These are phyloP conservation scores for Zelonia costaricensis DNA, from an alignment of 208 protist species.

Conservation along the genomic window DNA sequence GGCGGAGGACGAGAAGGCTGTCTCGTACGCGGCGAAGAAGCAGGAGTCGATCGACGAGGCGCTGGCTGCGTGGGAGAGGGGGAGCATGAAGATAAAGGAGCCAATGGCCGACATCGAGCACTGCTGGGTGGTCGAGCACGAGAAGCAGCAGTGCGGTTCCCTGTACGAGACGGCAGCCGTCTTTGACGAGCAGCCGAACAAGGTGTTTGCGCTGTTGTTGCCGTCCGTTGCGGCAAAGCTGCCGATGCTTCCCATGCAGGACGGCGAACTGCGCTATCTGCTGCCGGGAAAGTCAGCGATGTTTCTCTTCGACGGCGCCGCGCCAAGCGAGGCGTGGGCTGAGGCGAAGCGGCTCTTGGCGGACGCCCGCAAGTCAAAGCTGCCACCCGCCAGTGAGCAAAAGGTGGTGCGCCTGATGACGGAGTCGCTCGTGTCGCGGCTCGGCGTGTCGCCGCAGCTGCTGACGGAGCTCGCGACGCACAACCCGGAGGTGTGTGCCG, in stretches of 20 bases:
- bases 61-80: constrained; percentile 62
- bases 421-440: constrained; percentile 32
- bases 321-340: constrained; percentile 40
- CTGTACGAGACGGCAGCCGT: constrained; percentile 40
- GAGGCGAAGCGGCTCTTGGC: constrained; percentile 36
- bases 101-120: constrained; percentile 60
- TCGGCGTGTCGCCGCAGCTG: constrained; percentile 44
- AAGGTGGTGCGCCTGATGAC: constrained; percentile 37
- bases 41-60: constrained; percentile 67
- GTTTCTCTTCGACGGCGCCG: constrained; percentile 48
- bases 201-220: constrained; percentile 33
- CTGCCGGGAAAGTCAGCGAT: constrained; percentile 38
- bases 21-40: constrained; percentile 38
- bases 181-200: constrained; percentile 35
- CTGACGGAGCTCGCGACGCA: constrained; percentile 43
- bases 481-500: constrained; percentile 60
- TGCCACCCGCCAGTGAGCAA: constrained; percentile 44
- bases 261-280: constrained; percentile 62
- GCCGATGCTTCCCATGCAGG: constrained; percentile 45
- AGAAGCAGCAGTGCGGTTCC: constrained; percentile 45
- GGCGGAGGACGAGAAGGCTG: constrained; percentile 41
- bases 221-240: constrained; percentile 39
- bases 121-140: constrained; percentile 50
- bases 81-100: constrained; percentile 53
- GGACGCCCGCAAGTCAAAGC: constrained; percentile 21